Conservation (phyloP, 352 stramenopile species). For the Phytophthora megakarya region DNA sequence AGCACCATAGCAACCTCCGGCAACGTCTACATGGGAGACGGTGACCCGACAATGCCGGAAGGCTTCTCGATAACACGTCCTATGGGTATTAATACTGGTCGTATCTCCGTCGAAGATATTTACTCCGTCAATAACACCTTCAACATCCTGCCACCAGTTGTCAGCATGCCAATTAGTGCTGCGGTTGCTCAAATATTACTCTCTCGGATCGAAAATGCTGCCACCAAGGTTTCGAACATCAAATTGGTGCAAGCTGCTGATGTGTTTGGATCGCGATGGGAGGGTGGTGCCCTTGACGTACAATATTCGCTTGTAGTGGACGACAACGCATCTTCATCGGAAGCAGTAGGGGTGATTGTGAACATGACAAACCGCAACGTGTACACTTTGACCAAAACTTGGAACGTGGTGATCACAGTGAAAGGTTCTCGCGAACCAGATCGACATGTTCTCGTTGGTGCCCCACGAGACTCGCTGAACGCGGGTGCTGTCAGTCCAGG, state of each 20-base stretch:
- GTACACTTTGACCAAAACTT: constrained; percentile 74
- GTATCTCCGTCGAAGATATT: constrained; percentile 75
- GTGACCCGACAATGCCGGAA: constrained; percentile 78
- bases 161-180: constrained; percentile 76
- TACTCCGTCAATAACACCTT: constrained; percentile 85
- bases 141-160: constrained; percentile 74
- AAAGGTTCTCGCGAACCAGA: constrained; percentile 73
- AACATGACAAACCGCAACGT: constrained; percentile 71
- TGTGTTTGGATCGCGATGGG: constrained; percentile 50
- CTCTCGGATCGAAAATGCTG: constrained; percentile 22
- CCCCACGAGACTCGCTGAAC: constrained; percentile 70
- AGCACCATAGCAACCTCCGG: constrained; percentile 61
- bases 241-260: constrained; percentile 37
- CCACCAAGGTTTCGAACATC: constrained; percentile 16
- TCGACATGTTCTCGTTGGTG: constrained; percentile 78
- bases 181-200: constrained; percentile 60
- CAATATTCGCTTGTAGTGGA: constrained; percentile 40
- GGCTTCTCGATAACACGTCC: constrained; percentile 53
- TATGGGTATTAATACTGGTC: constrained; percentile 47
- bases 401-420: constrained; percentile 80
- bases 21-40: constrained; percentile 86
- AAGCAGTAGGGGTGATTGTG: constrained; percentile 31
- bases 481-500: constrained; percentile 65
- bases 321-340: constrained; percentile 28
- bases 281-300: constrained; percentile 32